Conservation (phyloP, 306 rosid species). For the Pterocarpus macrocarpus region DNA sequence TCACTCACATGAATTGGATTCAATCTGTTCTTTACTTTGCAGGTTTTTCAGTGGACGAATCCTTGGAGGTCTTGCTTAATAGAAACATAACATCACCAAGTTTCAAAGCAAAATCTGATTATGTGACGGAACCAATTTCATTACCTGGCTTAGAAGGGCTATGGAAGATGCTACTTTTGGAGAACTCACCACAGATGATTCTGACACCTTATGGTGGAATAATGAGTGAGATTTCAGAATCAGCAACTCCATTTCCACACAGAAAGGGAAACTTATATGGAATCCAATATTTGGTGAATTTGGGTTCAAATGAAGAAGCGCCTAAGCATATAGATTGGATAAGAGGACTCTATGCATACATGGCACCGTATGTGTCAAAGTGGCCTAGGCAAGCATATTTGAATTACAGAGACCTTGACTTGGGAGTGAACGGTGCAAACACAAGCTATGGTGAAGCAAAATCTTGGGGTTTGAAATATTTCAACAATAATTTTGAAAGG, state of each 20-base stretch:
- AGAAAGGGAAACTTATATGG: constrained; percentile 38
- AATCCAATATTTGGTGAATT: constrained; percentile 36
- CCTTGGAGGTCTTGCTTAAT: constrained; percentile 43
- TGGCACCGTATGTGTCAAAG: constrained; percentile 44
- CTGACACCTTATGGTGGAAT: constrained; percentile 54
- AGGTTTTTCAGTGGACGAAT: background rate
- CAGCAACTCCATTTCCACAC: constrained; percentile 50
- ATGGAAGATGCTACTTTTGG: constrained; percentile 38
- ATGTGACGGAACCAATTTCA: constrained; percentile 42
- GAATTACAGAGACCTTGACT: constrained; percentile 52
- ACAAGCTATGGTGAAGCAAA: constrained; percentile 40
- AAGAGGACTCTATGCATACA: constrained; percentile 30
- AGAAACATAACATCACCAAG: constrained; percentile 33
- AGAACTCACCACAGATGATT: background rate
- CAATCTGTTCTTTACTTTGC: constrained; percentile 41
- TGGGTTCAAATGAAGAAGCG: constrained; percentile 26
- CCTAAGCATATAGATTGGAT: constrained; percentile 24
- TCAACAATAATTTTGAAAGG: constrained; percentile 51
- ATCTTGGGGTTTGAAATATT: constrained; percentile 48
- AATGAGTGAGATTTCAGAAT: constrained; percentile 49
- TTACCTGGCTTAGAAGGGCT: constrained; percentile 38
- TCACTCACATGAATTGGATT: constrained; percentile 48
- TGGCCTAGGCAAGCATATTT: constrained; percentile 46
- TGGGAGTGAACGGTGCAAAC: constrained; percentile 42
- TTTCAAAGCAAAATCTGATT: constrained; percentile 54